These are phyloP conservation scores for Exophiala lecanii-corni DNA, from an alignment of 2,329 filamentous ascomycete species.

Conservation along the genomic window DNA sequence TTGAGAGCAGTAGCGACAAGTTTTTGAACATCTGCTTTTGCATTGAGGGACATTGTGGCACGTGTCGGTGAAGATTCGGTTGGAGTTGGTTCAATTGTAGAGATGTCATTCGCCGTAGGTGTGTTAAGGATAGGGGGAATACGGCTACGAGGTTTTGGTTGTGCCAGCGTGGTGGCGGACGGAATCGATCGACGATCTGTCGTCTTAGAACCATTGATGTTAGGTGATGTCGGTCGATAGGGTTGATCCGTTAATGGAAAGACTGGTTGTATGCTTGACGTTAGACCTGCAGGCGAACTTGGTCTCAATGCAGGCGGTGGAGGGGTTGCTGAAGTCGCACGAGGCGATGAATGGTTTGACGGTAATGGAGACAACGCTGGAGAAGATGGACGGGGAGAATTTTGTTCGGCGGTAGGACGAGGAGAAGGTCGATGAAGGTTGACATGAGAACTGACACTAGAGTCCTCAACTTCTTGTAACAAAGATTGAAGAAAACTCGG, in stretches of 20 bases:
- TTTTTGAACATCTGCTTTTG: constrained; percentile 82
- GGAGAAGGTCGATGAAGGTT: constrained; percentile 22
- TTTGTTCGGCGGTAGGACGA: constrained; percentile 33
- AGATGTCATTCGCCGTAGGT: constrained; percentile 29
- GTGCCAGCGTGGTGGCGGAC: constrained; percentile 15
- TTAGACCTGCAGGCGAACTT: constrained; percentile 63
- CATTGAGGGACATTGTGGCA: constrained; percentile 65
- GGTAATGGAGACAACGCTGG: constrained; percentile 39
- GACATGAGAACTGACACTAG: constrained; percentile 37
- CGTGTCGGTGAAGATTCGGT: constrained; percentile 66
- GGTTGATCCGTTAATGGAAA: constrained; percentile 72
- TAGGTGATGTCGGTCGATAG: constrained; percentile 47
- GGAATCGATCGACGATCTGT: constrained; percentile 8
- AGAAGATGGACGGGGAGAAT: constrained; percentile 38
- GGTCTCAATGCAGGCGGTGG: constrained; percentile 45
- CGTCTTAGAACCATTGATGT: constrained; percentile 8
- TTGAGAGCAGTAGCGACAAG: constrained; percentile 81
- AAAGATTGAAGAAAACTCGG: constrained; percentile 84
- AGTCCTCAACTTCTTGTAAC: constrained; percentile 76
- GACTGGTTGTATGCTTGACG: constrained; percentile 66
- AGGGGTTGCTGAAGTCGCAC: constrained; percentile 36
- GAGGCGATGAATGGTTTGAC: constrained; percentile 39
- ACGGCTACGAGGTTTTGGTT: constrained; percentile 23
- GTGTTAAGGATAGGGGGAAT: constrained; percentile 25
- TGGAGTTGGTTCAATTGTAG: constrained; percentile 45